Percentiles rank a stretch among this genome's conserved stretches.
These are phyloP conservation scores for Podila minutissima DNA, from an alignment of 192 early-diverging fungal genomes.

Conservation along the genomic window DNA sequence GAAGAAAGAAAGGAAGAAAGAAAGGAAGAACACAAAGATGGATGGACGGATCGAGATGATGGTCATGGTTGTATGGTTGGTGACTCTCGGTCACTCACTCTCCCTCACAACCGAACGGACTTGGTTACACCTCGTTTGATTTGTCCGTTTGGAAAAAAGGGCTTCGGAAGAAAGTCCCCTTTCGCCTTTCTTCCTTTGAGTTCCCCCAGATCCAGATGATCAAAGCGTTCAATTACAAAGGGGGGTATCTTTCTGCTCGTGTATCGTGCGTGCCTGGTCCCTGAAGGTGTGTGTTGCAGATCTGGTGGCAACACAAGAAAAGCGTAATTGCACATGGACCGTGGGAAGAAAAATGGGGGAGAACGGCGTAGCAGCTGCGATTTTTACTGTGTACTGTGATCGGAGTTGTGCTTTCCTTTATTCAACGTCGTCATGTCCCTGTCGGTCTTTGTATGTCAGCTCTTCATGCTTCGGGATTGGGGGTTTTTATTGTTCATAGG, in stretches of 20 bases:
- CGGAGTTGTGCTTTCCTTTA: no score
- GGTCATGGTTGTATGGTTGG: background rate
- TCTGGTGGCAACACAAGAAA: background rate
- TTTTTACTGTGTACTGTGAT: no score
- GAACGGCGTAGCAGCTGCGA: background rate
- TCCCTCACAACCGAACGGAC: no score
- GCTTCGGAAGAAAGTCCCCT: no score
- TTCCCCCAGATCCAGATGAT: constrained; percentile 4
- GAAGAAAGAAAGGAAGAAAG: background rate
- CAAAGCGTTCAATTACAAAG: constrained; percentile 6
- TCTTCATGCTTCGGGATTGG: no score
- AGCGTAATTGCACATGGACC: constrained; percentile 3
- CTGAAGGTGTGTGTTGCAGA: background rate
- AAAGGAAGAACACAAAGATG: background rate
- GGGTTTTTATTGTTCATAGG: no score
- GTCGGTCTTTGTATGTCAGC: no score
- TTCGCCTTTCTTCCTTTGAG: no score
- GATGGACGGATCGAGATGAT: background rate
- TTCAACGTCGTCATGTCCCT: no score
- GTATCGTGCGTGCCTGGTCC: background rate
- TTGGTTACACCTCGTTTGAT: no score
- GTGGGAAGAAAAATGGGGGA: background rate
- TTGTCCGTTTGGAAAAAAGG: no score
- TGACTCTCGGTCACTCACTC: no score
- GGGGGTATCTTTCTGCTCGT: background rate